These are phyloP conservation scores for Oryza glumipatula DNA, from an alignment of 176 grass and related monocot genomes.

Conservation along the genomic window DNA sequence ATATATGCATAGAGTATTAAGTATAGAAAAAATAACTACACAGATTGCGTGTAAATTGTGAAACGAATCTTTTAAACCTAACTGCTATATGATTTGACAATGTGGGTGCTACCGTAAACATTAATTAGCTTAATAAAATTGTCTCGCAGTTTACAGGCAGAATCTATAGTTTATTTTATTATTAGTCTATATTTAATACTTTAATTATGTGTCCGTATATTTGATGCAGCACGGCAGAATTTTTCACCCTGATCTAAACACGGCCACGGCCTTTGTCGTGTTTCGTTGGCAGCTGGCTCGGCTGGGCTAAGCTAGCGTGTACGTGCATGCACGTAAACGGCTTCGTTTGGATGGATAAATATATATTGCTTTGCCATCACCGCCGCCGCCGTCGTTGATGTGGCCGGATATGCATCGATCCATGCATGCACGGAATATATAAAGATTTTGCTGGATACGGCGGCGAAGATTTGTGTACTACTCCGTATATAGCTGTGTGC, in stretches of 20 bases:
- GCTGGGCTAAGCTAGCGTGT: background rate
- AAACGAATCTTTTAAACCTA: no score
- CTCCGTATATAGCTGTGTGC: background rate
- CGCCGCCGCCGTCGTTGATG: background rate
- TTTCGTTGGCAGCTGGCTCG: background rate
- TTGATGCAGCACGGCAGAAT: accelerated
- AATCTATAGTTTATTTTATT: no score
- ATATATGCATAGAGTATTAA: no score
- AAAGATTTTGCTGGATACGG: background rate
- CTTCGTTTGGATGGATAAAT: background rate
- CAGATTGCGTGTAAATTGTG: no score
- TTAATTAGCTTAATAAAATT: no score
- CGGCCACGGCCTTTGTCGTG: background rate
- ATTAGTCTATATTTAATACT: accelerated
- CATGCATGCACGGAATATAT: background rate
- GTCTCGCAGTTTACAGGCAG: accelerated
- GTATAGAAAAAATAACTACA: no score
- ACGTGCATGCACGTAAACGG: background rate
- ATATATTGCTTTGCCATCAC: background rate
- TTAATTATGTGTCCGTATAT: no score
- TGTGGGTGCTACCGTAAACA: no score
- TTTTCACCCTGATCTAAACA: no score
- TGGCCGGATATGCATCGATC: background rate
- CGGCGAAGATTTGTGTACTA: background rate
- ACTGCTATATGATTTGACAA: no score